Percentiles rank a stretch among this genome's conserved stretches.
These are phyloP conservation scores for Holtermanniella nyarrowii DNA, from an alignment of 768 basidiomycete genomes.

Conservation along the genomic window DNA sequence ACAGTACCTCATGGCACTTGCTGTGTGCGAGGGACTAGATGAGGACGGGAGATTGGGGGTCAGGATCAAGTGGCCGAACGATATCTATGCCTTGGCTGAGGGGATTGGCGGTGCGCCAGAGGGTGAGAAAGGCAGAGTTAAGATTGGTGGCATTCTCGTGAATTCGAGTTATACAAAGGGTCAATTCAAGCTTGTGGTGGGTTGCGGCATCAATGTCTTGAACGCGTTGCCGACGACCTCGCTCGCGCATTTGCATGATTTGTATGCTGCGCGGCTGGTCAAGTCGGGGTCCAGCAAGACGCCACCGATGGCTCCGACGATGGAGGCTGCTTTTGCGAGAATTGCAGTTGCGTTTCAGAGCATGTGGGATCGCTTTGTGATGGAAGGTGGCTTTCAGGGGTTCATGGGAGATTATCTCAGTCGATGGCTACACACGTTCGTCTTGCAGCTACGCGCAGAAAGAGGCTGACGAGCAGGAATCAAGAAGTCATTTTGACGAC, in stretches of 20 bases:
- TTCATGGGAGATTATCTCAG: slow-evolving; percentile 71
- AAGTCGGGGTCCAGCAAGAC: slow-evolving; percentile 17
- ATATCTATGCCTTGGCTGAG: slow-evolving; percentile 61
- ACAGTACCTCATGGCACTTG: slow-evolving; percentile 83
- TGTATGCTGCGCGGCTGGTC: slow-evolving; percentile 19
- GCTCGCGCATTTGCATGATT: slow-evolving; percentile 56
- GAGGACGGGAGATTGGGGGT: slow-evolving; percentile 52
- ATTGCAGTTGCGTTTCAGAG: slow-evolving; percentile 66
- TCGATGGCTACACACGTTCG: slow-evolving; percentile 87
- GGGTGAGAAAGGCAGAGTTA: slow-evolving; percentile 48
- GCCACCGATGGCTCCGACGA: slow-evolving; percentile 45
- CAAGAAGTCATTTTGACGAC: slow-evolving; percentile 62
- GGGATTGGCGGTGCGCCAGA: slow-evolving; percentile 44
- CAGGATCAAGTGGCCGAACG: slow-evolving; percentile 93
- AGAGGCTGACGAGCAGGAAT: slow-evolving; percentile 8
- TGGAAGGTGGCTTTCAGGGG: slow-evolving; percentile 59
- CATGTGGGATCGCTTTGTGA: slow-evolving; percentile 67
- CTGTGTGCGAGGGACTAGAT: slow-evolving; percentile 76
- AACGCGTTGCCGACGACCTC: slow-evolving; percentile 76
- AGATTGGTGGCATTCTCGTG: slow-evolving; percentile 85
- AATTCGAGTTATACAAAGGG: slow-evolving; percentile 72
- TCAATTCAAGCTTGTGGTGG: slow-evolving; percentile 66
- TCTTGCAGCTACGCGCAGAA: slow-evolving; percentile 15
- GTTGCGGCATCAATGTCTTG: slow-evolving; percentile 83
- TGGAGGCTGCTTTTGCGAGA: slow-evolving; percentile 65